These are phyloP conservation scores for Lantana camara DNA, from an alignment of 257 asterid genomes.

Conservation along the genomic window DNA sequence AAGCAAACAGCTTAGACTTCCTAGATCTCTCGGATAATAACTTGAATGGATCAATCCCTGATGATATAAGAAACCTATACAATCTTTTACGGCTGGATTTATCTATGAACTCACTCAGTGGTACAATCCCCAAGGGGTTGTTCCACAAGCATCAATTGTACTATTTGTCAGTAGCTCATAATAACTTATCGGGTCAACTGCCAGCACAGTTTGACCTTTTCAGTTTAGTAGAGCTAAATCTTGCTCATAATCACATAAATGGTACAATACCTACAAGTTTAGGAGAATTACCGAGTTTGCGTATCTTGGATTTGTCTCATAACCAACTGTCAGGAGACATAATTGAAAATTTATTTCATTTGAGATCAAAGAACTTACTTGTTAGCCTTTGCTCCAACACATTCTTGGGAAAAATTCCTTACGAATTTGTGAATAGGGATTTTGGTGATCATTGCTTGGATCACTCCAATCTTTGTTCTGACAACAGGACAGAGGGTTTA, in stretches of 20 bases:
- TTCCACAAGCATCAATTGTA: slow-evolving; percentile 20
- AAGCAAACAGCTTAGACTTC: slow-evolving; percentile 1
- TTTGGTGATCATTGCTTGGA: slow-evolving; percentile 35
- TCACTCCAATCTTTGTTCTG: slow-evolving; percentile 31
- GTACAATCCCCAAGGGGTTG: slow-evolving; percentile 30
- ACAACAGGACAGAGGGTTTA: slow-evolving; percentile 4
- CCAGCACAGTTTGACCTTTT: slow-evolving; percentile 22
- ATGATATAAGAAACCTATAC: slow-evolving; percentile 27
- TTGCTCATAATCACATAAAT: slow-evolving; percentile 34
- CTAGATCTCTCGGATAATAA: slow-evolving; percentile 33
- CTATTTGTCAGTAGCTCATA: slow-evolving; percentile 25
- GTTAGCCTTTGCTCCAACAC: slow-evolving; percentile 34
- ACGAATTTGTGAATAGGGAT: slow-evolving; percentile 26
- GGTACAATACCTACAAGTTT: slow-evolving; percentile 33
- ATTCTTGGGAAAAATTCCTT: slow-evolving; percentile 33
- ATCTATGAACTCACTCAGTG: slow-evolving; percentile 36
- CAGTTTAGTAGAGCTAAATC: slow-evolving; percentile 18
- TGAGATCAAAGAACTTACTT: slow-evolving; percentile 19
- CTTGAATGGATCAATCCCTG: slow-evolving; percentile 39
- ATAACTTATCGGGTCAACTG: slow-evolving; percentile 35
- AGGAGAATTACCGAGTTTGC: slow-evolving; percentile 10
- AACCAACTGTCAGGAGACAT: slow-evolving; percentile 39
- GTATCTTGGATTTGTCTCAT: slow-evolving; percentile 37
- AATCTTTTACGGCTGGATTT: slow-evolving; percentile 26
- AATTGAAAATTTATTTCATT: neutral